Percentiles rank a stretch among this genome's conserved stretches.
These are phyloP conservation scores for maize (Zea mays) DNA, from an alignment of 176 grass and related monocot species.

Conservation along the genomic window Zm-B73-REFERENCE-NAM-5.0 NC_050097.1:190504501-190505000, in stretches of 20 bases:
- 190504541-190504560: neutral
- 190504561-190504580: conserved; percentile 29
- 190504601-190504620: conserved; percentile 59
- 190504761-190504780: conserved; percentile 73
- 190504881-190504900: conserved; percentile 75
- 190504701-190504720: neutral
- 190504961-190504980: conserved; percentile 5
- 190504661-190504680: conserved; percentile 22
- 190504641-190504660: conserved; percentile 83
- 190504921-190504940: conserved; percentile 53
- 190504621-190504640: conserved; percentile 66
- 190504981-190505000: neutral
- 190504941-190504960: conserved; percentile 74
- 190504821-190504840: conserved; percentile 46
- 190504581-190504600: conserved; percentile 63
- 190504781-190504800: conserved; percentile 71
- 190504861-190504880: conserved; percentile 71
- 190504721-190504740: neutral
- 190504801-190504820: conserved; percentile 83
- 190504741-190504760: conserved; percentile 70
- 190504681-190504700: conserved; percentile 9
- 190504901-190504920: conserved; percentile 54
- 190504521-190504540: conserved; percentile 1
- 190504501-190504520: neutral
- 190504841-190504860: conserved; percentile 64